These are phyloP conservation scores for Scedosporium minutisporum DNA, from an alignment of 2,329 filamentous ascomycete species.

Conservation along the genomic window DNA sequence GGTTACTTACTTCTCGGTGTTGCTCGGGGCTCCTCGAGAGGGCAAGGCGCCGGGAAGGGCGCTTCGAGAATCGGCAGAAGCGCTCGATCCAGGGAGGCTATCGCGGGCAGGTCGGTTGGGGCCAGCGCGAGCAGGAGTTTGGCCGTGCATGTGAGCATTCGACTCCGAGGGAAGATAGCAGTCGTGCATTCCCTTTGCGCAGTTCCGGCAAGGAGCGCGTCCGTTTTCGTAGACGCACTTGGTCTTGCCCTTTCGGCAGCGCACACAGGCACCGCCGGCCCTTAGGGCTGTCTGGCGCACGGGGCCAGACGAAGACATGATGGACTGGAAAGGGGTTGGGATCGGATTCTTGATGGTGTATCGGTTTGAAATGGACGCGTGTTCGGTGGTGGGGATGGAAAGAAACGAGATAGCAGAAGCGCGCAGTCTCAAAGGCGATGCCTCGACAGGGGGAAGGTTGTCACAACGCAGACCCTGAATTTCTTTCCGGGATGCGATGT, in stretches of 20 bases:
- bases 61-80: constrained; percentile 30
- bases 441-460: neutral
- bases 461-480: neutral
- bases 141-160: constrained; percentile 49
- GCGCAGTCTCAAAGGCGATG: neutral
- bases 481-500: neutral
- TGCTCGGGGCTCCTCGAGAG: constrained; percentile 31
- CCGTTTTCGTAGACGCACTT: constrained; percentile 56
- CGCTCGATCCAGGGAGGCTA: constrained; percentile 38
- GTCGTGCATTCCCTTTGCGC: constrained; percentile 54
- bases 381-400: neutral
- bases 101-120: constrained; percentile 44
- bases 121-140: constrained; percentile 42
- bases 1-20: constrained; percentile 45
- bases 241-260: constrained; percentile 55
- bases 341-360: neutral
- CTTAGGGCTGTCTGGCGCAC: constrained; percentile 50
- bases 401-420: neutral
- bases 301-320: constrained; percentile 36
- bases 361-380: neutral
- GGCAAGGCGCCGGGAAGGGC: constrained; percentile 26
- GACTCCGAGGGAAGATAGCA: constrained; percentile 53
- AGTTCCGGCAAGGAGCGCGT: constrained; percentile 53
- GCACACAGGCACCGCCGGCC: constrained; percentile 51
- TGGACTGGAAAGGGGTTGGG: neutral